Percentiles rank a stretch among this genome's conserved stretches.
These are phyloP conservation scores for Calendula officinalis DNA, from an alignment of 129 eudicot genomes.

Conservation along the genomic window DNA sequence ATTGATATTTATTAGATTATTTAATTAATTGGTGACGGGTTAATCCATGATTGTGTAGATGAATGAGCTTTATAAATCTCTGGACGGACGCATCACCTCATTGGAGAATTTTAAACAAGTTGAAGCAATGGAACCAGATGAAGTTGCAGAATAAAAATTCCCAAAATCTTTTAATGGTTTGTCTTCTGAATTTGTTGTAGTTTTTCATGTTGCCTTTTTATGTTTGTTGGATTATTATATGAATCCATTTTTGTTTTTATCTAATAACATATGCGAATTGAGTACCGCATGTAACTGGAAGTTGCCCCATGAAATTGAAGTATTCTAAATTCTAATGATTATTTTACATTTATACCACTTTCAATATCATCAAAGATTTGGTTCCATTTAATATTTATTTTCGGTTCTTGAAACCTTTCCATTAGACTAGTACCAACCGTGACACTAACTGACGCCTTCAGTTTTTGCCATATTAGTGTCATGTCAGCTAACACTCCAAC, in stretches of 20 bases:
- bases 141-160: constrained; percentile 36
- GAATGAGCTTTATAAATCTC: constrained; percentile 39
- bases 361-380: constrained; percentile 1
- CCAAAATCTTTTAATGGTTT: no score
- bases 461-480: no score
- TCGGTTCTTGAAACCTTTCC: not conserved
- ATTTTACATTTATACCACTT: constrained; percentile 3
- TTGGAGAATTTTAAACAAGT: constrained; percentile 45
- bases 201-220: constrained; percentile 12
- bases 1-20: no score
- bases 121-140: constrained; percentile 34
- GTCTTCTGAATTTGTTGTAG: constrained; percentile 16
- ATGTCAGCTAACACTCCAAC: no score
- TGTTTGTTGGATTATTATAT: constrained; percentile 16
- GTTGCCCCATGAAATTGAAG: not conserved
- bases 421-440: no score
- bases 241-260: constrained; percentile 25
- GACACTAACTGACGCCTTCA: no score
- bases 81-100: constrained; percentile 43
- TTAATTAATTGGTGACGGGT: no score
- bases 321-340: not conserved
- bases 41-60: constrained; percentile 25
- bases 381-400: not conserved
- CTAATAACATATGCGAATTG: constrained; percentile 26
- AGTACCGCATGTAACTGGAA: not conserved